These are phyloP conservation scores for Pseudocercospora ulei DNA, from an alignment of 2,329 filamentous ascomycete species.

Conservation along the genomic window DNA sequence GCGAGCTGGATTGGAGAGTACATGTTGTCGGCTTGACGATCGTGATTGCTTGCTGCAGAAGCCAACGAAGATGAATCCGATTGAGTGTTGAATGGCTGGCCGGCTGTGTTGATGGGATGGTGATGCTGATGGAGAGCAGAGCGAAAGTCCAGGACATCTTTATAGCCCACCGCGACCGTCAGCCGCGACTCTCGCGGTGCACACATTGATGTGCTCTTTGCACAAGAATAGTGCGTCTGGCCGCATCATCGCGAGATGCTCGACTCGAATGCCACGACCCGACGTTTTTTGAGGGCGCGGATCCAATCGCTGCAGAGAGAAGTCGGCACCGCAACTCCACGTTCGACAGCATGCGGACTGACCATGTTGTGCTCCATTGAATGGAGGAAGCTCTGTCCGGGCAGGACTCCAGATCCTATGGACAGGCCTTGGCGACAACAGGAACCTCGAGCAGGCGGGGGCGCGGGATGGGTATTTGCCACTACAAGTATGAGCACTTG, in stretches of 20 bases:
- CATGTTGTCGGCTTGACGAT: slow-evolving; percentile 17
- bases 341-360: background rate
- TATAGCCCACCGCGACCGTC: slow-evolving; percentile 7
- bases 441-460: background rate
- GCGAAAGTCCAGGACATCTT: background rate
- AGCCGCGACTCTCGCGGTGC: background rate
- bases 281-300: background rate
- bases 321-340: background rate
- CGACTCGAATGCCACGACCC: background rate
- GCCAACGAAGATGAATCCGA: slow-evolving; percentile 11
- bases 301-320: background rate
- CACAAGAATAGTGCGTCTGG: background rate
- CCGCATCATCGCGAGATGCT: background rate
- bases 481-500: background rate
- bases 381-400: background rate
- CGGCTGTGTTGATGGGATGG: slow-evolving; percentile 9
- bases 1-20: slow-evolving; percentile 19
- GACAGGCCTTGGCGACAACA: slow-evolving; percentile 5
- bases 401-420: background rate
- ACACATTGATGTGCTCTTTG: background rate
- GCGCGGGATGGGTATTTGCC: background rate
- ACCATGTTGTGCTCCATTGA: slow-evolving; percentile 7
- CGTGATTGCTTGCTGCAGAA: slow-evolving; percentile 11
- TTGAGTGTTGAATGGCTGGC: slow-evolving; percentile 8
- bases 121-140: slow-evolving; percentile 16